Percentiles rank a stretch among this genome's conserved stretches.
These are phyloP conservation scores for Phanerodontia chrysosporium DNA, from an alignment of 768 basidiomycete species.

Conservation along the genomic window DNA sequence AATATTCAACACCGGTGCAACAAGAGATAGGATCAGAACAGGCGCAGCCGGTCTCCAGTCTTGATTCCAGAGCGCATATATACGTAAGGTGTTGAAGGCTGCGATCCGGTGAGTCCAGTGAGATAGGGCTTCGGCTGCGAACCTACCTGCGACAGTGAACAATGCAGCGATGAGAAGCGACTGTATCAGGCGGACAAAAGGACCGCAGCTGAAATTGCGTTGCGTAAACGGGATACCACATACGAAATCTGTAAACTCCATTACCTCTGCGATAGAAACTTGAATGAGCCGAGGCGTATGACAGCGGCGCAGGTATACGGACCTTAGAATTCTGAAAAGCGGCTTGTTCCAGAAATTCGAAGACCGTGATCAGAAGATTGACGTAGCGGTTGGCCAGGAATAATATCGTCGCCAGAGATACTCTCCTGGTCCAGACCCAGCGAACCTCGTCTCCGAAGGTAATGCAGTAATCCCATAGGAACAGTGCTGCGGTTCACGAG, in stretches of 20 bases:
- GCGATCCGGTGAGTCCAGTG: too few species aligned
- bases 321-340: slow-evolving; percentile 45
- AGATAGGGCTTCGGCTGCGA: too few species aligned
- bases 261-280: too few species aligned
- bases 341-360: slow-evolving; percentile 15
- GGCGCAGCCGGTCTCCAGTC: slow-evolving; percentile 17
- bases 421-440: slow-evolving; percentile 14
- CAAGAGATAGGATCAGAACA: slow-evolving; percentile 13
- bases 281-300: too few species aligned
- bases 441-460: slow-evolving; percentile 16
- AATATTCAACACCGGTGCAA: slow-evolving; percentile 10
- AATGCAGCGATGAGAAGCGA: slow-evolving; percentile 1
- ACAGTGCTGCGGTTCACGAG: slow-evolving; percentile 5
- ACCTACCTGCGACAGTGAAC: slow-evolving; percentile 15
- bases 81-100: slow-evolving; percentile 16
- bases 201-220: slow-evolving; percentile 12
- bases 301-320: slow-evolving; percentile 2
- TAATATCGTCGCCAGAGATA: slow-evolving; percentile 11
- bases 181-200: slow-evolving; percentile 14
- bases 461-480: slow-evolving; percentile 17
- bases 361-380: slow-evolving; percentile 16
- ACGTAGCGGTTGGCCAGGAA: slow-evolving; percentile 19
- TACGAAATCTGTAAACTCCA: too few species aligned
- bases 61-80: slow-evolving; percentile 18
- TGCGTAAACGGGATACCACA: neutral